Evolutionary conservation across 1,284 basidiomycete species (phyloP).

Genomic region (Moesziomyces parantarcticus): DNA sequence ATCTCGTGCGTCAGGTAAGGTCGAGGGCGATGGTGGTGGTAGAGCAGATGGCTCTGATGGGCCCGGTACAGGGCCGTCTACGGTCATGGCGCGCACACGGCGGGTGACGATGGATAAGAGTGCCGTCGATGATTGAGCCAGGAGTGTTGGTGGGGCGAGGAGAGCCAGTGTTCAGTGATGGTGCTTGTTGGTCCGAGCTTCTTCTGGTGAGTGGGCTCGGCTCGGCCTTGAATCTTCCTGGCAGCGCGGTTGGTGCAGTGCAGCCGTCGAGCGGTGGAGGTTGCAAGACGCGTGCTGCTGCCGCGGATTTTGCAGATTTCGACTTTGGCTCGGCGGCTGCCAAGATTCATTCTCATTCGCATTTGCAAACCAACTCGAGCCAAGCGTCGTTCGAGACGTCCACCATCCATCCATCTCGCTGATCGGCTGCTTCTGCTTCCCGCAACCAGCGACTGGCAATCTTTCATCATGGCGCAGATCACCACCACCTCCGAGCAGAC

Average conservation of each 20-base stretch:
- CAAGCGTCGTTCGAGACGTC: slow-evolving; percentile 1
- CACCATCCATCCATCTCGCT: slow-evolving; percentile 13
- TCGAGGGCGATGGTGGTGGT: not conserved
- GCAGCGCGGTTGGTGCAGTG: no score
- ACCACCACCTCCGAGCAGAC: slow-evolving; percentile 57
- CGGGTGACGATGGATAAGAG: not conserved
- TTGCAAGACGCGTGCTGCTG: not conserved
- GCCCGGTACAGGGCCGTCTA: slow-evolving; percentile 17
- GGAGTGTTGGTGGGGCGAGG: not conserved
- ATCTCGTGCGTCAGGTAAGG: not conserved
- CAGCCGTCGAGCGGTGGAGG: not conserved
- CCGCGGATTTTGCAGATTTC: not conserved
- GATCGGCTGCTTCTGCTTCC: not conserved
- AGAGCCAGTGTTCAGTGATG: not conserved
- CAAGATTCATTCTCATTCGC: slow-evolving; percentile 3
- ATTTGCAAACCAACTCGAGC: not conserved
- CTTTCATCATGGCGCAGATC: slow-evolving; percentile 52
- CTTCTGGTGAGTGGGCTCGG: not conserved
- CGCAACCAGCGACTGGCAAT: not conserved
- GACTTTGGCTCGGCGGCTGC: slow-evolving; percentile 9
- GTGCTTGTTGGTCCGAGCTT: slow-evolving; percentile 32
- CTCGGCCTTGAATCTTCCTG: not conserved
- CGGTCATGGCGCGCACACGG: slow-evolving; percentile 12
- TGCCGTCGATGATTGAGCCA: slow-evolving; percentile 2
- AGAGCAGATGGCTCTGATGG: slow-evolving; percentile 4